phyloP scores from a whole-genome alignment of 306 rosid genomes.

The Cyamopsis tetragonoloba region DNA sequence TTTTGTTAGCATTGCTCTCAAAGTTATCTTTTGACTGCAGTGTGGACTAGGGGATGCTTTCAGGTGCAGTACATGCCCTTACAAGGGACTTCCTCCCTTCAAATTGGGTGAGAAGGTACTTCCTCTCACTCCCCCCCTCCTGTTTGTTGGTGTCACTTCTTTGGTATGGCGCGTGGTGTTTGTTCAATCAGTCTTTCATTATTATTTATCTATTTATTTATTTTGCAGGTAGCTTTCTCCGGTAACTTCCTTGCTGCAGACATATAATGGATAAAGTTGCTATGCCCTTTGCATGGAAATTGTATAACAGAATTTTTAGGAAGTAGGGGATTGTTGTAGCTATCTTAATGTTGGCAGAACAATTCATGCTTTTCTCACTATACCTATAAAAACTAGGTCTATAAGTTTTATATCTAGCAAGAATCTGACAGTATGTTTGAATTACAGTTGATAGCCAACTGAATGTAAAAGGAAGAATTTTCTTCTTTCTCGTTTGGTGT shows the following conservation, averaged over 20 bases:
- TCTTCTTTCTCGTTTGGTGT: too few species aligned
- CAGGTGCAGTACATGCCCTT: slow-evolving; percentile 91
- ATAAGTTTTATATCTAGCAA: too few species aligned
- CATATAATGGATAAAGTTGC: slow-evolving; percentile 25
- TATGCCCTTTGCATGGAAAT: neutral
- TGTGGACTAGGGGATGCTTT: slow-evolving; percentile 98
- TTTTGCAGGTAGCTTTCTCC: slow-evolving; percentile 86
- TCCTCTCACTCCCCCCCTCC: neutral
- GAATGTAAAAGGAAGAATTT: too few species aligned
- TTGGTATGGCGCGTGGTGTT: neutral
- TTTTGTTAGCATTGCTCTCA: slow-evolving; percentile 25
- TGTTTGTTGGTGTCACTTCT: neutral
- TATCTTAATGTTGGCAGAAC: too few species aligned
- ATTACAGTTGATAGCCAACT: too few species aligned
- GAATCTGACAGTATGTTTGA: too few species aligned
- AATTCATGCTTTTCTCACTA: too few species aligned
- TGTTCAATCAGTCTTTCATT: neutral
- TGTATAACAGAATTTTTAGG: too few species aligned
- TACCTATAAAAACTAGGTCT: too few species aligned
- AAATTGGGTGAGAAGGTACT: slow-evolving; percentile 94
- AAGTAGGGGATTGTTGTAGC: too few species aligned
- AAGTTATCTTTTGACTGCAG: slow-evolving; percentile 47
- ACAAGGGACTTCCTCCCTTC: slow-evolving; percentile 92
- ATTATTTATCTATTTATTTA: too few species aligned
- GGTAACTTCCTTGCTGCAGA: slow-evolving; percentile 76